Base-by-base conservation (phyloP, 768 basidiomycete species). In the Russula compacta region DNA sequence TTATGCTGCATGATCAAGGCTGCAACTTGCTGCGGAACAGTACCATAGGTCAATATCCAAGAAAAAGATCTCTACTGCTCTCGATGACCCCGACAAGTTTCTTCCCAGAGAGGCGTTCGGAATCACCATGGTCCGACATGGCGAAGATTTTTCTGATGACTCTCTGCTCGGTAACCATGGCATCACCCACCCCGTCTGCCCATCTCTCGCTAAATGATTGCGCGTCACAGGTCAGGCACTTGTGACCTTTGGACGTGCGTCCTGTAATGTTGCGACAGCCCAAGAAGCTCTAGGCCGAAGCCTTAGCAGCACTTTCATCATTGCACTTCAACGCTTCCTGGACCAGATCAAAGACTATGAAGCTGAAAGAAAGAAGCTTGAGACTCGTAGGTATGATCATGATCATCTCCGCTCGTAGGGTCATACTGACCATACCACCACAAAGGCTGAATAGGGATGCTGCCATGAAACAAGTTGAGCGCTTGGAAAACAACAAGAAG, bases 341-440 rank as follows among this genome's bases (percentile, higher is more conserved):
- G 87, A 84, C 9, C 85, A 89, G 33, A 85, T 95, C 69, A 90
- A 86, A 69, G 92, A 93, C 58, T 95, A 89, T 64, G 87, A 92
- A 59, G 69, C 76, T 5, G 78, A 87, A 62, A 81, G 84, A 63
- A 95, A 93, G 81, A 95, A 93, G 70, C 73, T 95, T 15, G 92
- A 95, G 59, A 92, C 87, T 54, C 77, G 91, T 68, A 79, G 90
- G 92, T 89, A 61, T 53, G 51, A 38, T n/a, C n/a, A 43, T 21
- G n/a, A n/a, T 77, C 70, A 11, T 51, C 36, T 15, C 17, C 64
- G 42, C 24, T 50, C 9, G 47, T 32, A 24, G 43, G 9, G 19
- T 54, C 15, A 50, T 9, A 0, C 46, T n/a, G 24, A 38, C 47
- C 38, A 1, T 46, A 38, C 47, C 17, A 29, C 64, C n/a, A 35